These are phyloP conservation scores for Camellia japonica DNA, from an alignment of 148 eudicot species.

Conservation along the genomic window DNA sequence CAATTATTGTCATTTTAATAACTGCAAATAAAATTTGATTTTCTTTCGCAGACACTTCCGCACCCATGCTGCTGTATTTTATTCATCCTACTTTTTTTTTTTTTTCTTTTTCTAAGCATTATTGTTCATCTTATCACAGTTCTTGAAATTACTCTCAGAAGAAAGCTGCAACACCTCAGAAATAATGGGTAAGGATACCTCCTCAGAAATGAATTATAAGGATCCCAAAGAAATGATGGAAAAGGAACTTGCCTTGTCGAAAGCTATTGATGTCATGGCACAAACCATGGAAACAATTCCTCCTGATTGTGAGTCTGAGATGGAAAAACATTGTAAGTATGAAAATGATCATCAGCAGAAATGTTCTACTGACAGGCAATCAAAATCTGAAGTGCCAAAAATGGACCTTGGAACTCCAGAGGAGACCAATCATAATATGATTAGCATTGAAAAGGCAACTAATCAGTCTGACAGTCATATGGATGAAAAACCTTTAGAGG, in stretches of 20 bases:
- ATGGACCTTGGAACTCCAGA: constrained; percentile 28
- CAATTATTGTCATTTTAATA: constrained; percentile 1
- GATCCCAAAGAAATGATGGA: constrained; percentile 47
- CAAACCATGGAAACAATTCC: constrained; percentile 51
- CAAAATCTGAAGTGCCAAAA: constrained; percentile 38
- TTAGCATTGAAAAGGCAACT: constrained; percentile 28
- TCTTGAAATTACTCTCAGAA: constrained; percentile 70
- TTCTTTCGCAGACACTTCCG: background rate
- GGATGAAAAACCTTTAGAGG: constrained; percentile 59
- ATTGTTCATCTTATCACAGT: constrained; percentile 39
- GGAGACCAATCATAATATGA: constrained; percentile 23
- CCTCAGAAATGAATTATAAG: constrained; percentile 51
- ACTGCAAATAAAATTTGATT: background rate
- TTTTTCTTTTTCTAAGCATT: background rate
- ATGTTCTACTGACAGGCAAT: constrained; percentile 36
- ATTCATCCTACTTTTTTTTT: background rate
- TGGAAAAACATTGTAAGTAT: constrained; percentile 48
- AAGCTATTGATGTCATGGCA: constrained; percentile 66
- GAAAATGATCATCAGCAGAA: constrained; percentile 57
- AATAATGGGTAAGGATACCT: constrained; percentile 1
- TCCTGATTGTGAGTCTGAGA: constrained; percentile 41
- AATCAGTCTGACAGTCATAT: constrained; percentile 34
- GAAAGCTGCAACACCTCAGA: constrained; percentile 48
- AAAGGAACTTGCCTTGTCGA: constrained; percentile 62
- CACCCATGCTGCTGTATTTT: background rate